phyloP scores from a whole-genome alignment of 2,329 filamentous ascomycete species.

The Zymoseptoria pseudotritici region DNA sequence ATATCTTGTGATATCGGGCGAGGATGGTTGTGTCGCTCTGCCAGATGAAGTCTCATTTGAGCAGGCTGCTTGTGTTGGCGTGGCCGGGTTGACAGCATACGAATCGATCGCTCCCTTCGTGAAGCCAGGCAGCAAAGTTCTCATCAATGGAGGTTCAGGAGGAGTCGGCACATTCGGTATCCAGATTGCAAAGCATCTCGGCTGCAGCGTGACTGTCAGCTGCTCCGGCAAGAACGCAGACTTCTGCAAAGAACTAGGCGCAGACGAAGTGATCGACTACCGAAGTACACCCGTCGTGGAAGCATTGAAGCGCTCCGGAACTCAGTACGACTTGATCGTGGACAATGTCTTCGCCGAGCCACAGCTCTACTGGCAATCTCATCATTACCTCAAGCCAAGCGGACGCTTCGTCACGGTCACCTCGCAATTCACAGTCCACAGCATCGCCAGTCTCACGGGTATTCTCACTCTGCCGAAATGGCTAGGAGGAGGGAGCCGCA shows the following conservation, averaged over 20 bases:
- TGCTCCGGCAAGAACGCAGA: constrained; percentile 54
- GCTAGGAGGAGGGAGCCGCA: constrained; percentile 44
- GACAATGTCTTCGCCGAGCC: constrained; percentile 51
- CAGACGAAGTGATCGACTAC: constrained; percentile 58
- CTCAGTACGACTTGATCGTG: constrained; percentile 44
- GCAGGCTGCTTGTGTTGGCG: constrained; percentile 28
- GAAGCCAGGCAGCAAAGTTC: constrained; percentile 43
- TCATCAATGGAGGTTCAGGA: constrained; percentile 60
- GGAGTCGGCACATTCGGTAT: constrained; percentile 54
- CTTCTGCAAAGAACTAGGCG: constrained; percentile 52
- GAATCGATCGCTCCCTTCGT: constrained; percentile 32
- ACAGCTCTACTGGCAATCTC: constrained; percentile 46
- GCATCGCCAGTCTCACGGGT: constrained; percentile 12
- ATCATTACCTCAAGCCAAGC: constrained; percentile 42
- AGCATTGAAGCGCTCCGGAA: constrained; percentile 40
- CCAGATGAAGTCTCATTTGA: constrained; percentile 37
- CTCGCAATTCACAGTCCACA: constrained; percentile 8
- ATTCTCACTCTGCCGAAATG: constrained; percentile 38
- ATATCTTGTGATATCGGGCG: constrained; percentile 23
- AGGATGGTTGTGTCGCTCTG: constrained; percentile 31
- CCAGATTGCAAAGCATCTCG: constrained; percentile 56
- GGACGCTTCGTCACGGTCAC: constrained; percentile 41
- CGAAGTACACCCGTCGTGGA: constrained; percentile 42
- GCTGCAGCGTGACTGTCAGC: constrained; percentile 51
- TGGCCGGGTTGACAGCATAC: constrained; percentile 34